phyloP scores from a whole-genome alignment of 805 yeast species.

The Candida insectalens region DNA sequence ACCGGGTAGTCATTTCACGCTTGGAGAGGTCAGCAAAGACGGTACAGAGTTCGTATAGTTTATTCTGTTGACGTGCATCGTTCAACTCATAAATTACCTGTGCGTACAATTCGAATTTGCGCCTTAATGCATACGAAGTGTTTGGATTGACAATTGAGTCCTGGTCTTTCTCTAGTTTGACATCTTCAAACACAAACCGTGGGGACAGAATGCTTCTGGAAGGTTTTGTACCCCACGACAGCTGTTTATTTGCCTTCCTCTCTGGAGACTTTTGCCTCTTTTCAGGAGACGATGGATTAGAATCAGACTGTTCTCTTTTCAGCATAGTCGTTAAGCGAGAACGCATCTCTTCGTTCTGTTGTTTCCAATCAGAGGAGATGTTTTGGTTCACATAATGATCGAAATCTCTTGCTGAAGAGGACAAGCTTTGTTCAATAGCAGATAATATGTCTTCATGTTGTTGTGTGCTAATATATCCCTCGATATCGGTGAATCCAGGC shows the following conservation, averaged over 20 bases:
- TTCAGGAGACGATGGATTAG: slow-evolving; percentile 8
- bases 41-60: slow-evolving; percentile 45
- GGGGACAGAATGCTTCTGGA: slow-evolving; percentile 20
- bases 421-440: slow-evolving; percentile 73
- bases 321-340: slow-evolving; percentile 56
- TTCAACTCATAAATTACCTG: slow-evolving; percentile 62
- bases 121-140: slow-evolving; percentile 29
- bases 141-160: slow-evolving; percentile 19
- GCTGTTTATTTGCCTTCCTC: slow-evolving; percentile 6
- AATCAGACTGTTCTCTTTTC: slow-evolving; percentile 17
- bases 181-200: slow-evolving; percentile 21
- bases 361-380: slow-evolving; percentile 76
- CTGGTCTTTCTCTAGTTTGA: slow-evolving; percentile 11
- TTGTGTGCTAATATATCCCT: slow-evolving; percentile 52
- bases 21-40: slow-evolving; percentile 54
- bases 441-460: slow-evolving; percentile 76
- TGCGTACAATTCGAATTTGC: slow-evolving; percentile 68
- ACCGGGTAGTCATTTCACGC: slow-evolving; percentile 47
- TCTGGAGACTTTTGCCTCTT: slow-evolving; percentile 8
- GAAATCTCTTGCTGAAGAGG: slow-evolving; percentile 71
- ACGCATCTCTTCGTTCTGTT: slow-evolving; percentile 63
- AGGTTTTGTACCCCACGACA: slow-evolving; percentile 21
- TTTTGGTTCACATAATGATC: slow-evolving; percentile 67
- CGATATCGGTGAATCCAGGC: slow-evolving; percentile 32
- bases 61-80: slow-evolving; percentile 47